Percentiles rank a stretch among this genome's conserved stretches.
Evolutionary conservation across 768 basidiomycete species (phyloP).

Genomic region (Hericium rajendrae): DNA sequence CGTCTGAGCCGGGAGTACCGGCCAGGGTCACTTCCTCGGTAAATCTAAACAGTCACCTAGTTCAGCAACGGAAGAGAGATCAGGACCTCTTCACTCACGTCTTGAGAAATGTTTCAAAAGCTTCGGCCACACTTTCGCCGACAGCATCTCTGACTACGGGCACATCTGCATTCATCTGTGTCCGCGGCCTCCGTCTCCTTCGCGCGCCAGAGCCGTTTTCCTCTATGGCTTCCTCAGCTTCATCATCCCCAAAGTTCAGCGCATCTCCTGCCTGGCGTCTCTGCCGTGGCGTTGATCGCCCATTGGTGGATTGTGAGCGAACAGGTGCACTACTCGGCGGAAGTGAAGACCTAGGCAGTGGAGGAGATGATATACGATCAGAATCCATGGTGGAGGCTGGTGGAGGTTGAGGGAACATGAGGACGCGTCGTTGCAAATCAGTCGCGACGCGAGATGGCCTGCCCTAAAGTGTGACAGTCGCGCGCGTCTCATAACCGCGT

Average conservation of each 20-base stretch:
- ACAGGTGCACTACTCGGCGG: constrained; percentile 41
- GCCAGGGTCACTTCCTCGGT: constrained; percentile 73
- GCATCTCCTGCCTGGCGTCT: constrained; percentile 23
- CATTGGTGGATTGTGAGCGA: constrained; percentile 28
- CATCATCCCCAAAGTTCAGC: constrained; percentile 34
- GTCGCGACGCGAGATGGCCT: constrained; percentile 32
- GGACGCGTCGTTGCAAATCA: constrained; percentile 8
- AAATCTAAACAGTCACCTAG: constrained; percentile 43
- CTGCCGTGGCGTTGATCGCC: constrained; percentile 18
- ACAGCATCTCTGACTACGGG: constrained; percentile 89
- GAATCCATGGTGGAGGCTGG: constrained; percentile 40
- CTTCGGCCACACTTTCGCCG: constrained; percentile 89
- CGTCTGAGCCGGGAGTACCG: constrained; percentile 75
- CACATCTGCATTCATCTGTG: constrained; percentile 51
- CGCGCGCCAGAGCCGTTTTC: constrained; percentile 25
- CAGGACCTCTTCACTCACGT: constrained; percentile 37
- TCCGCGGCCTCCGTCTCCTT: constrained; percentile 34
- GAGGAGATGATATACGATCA: constrained; percentile 48
- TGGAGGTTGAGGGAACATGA: constrained; percentile 14
- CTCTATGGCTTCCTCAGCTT: constrained; percentile 27
- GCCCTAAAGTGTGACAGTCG: constrained; percentile 27
- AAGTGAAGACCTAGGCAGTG: constrained; percentile 40
- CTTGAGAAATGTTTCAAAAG: constrained; percentile 86
- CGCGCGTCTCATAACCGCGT: neutral
- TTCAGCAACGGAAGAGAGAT: neutral